A percentile compares a stretch with the other conserved stretches of the same genome.
Evolutionary conservation across 352 stramenopile species (phyloP).

Genomic region (Elongisporangium undulatum): DNA sequence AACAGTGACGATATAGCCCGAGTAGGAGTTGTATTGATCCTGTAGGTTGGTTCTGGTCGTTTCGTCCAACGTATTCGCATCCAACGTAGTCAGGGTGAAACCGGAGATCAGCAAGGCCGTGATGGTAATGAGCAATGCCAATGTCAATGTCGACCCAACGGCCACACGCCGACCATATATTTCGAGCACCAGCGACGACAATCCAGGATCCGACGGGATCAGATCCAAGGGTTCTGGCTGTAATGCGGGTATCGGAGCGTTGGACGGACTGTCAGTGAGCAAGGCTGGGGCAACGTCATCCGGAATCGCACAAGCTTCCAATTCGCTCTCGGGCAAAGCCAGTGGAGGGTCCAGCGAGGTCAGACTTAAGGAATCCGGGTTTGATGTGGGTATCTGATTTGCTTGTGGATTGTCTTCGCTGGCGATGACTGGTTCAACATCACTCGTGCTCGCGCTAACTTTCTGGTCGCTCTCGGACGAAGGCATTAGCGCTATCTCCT

Average conservation of each 20-base stretch:
- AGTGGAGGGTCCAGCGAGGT: too few species aligned
- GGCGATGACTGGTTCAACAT: not conserved
- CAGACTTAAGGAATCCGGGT: too few species aligned
- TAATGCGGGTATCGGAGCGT: too few species aligned
- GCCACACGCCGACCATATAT: not conserved
- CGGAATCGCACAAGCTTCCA: too few species aligned
- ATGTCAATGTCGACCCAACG: not conserved
- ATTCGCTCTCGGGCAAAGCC: too few species aligned
- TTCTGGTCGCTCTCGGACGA: not conserved
- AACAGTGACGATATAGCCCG: not conserved
- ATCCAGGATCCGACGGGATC: not conserved
- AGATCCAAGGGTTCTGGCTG: not conserved
- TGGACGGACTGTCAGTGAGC: too few species aligned
- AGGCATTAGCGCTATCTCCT: not conserved
- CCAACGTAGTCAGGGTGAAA: not conserved
- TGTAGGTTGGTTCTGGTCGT: not conserved
- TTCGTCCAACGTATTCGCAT: not conserved
- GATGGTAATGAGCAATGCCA: not conserved
- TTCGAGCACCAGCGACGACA: not conserved
- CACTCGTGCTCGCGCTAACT: not conserved
- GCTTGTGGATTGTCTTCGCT: not conserved
- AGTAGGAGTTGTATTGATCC: not conserved
- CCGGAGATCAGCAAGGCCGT: not conserved
- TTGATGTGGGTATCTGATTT: not conserved
- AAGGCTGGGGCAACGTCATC: too few species aligned